These are phyloP conservation scores for Cylindrotheca closterium DNA, from an alignment of 108 stramenopile genomes.

Conservation along the genomic window DNA sequence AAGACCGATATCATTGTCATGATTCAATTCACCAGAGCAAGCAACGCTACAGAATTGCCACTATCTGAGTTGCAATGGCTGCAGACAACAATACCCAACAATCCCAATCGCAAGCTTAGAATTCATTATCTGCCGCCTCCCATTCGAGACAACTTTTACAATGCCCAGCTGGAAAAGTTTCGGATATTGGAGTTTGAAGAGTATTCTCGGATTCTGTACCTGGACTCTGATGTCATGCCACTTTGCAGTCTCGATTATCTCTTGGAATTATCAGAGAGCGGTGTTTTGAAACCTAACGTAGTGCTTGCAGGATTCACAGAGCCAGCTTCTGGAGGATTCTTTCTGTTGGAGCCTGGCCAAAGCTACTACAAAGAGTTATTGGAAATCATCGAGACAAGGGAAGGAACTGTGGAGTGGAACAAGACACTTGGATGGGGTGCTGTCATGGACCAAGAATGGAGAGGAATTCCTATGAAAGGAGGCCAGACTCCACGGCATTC, in stretches of 20 bases:
- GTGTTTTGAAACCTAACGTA: conserved; percentile 21
- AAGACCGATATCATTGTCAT: conserved; percentile 44
- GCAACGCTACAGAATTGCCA: conserved; percentile 4
- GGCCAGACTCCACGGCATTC: conserved; percentile 7
- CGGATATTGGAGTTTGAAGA: conserved; percentile 42
- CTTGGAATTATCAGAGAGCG: conserved; percentile 27
- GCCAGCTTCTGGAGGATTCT: conserved; percentile 48
- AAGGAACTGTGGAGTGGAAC: conserved; percentile 33
- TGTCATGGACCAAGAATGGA: conserved; percentile 15
- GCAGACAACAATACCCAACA: conserved; percentile 1
- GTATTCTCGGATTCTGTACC: conserved; percentile 50
- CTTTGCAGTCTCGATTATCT: conserved; percentile 54
- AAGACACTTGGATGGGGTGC: conserved; percentile 33
- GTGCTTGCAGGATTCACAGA: conserved; percentile 31
- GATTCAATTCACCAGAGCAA: conserved; percentile 27
- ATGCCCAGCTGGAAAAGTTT: conserved; percentile 45
- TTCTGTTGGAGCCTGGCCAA: conserved; percentile 33
- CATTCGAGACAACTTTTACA: conserved; percentile 37
- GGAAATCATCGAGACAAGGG: conserved; percentile 21
- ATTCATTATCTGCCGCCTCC: conserved; percentile 30
- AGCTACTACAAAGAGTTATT: conserved; percentile 23
- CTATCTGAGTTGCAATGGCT: conserved; percentile 13
- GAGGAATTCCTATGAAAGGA: conserved; percentile 2
- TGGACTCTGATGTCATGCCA: conserved; percentile 64
- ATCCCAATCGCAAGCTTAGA: conserved; percentile 1